Evolutionary conservation across 2,329 filamentous ascomycete species (phyloP).

Genomic region (Fusarium brevicatenulatum): DNA sequence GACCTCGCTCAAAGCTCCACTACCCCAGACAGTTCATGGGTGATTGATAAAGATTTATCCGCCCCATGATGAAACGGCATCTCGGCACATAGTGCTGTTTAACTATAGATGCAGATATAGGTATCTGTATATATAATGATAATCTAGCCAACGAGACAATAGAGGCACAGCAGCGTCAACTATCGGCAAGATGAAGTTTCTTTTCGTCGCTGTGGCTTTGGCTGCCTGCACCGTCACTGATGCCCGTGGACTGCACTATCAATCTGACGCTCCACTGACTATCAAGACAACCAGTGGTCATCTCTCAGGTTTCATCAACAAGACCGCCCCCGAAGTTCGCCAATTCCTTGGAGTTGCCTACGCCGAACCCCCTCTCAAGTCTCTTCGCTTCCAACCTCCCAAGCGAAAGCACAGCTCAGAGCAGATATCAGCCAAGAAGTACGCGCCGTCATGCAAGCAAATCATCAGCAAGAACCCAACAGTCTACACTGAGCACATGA

Average conservation of each 20-base stretch:
- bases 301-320: conserved; percentile 9
- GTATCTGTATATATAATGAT: not conserved
- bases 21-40: not conserved
- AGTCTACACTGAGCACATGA: conserved; percentile 10
- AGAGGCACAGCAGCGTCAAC: not conserved
- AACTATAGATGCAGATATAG: not conserved
- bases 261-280: not conserved
- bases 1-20: not conserved
- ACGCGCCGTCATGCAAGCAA: conserved; percentile 19
- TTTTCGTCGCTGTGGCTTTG: not conserved
- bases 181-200: not conserved
- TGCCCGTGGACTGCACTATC: not conserved
- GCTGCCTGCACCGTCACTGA: not conserved
- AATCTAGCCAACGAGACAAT: not conserved
- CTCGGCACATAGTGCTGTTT: not conserved
- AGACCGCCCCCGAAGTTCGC: conserved; percentile 1
- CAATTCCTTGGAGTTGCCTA: conserved; percentile 16
- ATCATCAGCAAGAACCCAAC: conserved; percentile 3
- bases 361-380: conserved; percentile 11
- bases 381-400: conserved; percentile 11
- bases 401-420: not conserved
- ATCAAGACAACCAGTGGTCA: conserved; percentile 6
- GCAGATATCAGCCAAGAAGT: not conserved
- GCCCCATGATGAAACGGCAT: not conserved
- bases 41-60: conserved; percentile 19